Evolutionary conservation across 306 rosid species (phyloP), one percentile per base, ranked within the genome.

Genomic region (Heteromeles arbutifolia): DNA sequence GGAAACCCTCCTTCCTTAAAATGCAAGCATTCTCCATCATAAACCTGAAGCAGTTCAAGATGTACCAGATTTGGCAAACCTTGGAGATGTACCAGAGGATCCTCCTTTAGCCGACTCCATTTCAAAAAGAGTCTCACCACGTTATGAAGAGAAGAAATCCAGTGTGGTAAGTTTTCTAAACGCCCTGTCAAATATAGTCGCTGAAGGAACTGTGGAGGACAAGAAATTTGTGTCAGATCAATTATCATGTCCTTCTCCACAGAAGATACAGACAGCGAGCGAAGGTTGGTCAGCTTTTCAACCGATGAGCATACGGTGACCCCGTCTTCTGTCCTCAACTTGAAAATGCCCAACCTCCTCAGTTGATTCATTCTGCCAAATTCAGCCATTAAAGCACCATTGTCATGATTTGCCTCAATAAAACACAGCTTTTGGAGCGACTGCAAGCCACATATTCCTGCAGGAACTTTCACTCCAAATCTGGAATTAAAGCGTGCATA

Each of bases 401-500:
- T 74, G 15, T 21, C 48, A 25, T 63, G 72, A 69, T 76, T 62
- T 29, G 66, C 87, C 48, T 80, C 87, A 29, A 83, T 39, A 28
- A 64, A 52, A 70, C 80, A 65, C 13, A 83, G 84, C 85, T 83
- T 86, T 65, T 81, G 87, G 50, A 86, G 75, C 5, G 53, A 81
- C 21, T 19, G 63, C 28, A 86, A 76, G 28, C 41, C 15, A 34
- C 83, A 80, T 11, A 86, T 70, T 29, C 81, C 71, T 25, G 73
- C 29, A 58, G 73, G 62, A 19, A 77, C 70, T 56, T 75, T 80
- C 12, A 81, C 83, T 57, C 85, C 87, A 17, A 24, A 8, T 66
- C 59, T 78, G 76, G 73, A 65, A 34, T 70, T 59, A 11, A 76
- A 53, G 19, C 76, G 72, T 19, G 68, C 61, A 18, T 45, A 62